Evolutionary conservation across 495 filamentous ascomycete genomes (phyloP).

Genomic region (Filosporella fistucella): DNA sequence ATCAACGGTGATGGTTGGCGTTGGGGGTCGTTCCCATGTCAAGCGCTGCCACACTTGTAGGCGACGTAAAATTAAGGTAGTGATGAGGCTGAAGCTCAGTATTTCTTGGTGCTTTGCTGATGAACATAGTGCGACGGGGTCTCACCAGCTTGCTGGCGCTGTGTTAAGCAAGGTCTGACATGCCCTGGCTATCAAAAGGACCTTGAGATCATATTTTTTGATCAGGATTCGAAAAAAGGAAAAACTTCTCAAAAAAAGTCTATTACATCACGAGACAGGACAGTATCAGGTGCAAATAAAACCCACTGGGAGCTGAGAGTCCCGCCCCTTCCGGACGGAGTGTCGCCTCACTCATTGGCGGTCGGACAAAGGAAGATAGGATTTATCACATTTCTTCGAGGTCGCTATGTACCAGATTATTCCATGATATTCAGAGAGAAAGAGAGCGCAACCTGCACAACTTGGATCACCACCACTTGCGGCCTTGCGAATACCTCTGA

Average conservation of each 20-base stretch:
- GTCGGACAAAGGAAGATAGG: background rate
- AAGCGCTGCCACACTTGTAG: background rate
- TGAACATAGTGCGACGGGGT: background rate
- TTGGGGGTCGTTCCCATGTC: background rate
- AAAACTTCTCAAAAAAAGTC: background rate
- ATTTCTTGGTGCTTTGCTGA: background rate
- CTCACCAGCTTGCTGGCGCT: background rate
- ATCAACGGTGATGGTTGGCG: too few relatives aligned
- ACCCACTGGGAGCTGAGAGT: too few relatives aligned
- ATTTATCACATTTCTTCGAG: slow-evolving; percentile 1
- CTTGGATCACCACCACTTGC: slow-evolving; percentile 3
- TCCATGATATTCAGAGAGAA: background rate
- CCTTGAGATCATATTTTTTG: background rate
- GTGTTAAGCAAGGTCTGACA: background rate
- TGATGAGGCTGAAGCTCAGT: background rate
- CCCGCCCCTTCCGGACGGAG: too few relatives aligned
- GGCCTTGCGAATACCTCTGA: background rate
- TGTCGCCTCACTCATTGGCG: background rate
- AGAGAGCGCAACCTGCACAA: background rate
- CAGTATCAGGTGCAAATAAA: too few relatives aligned
- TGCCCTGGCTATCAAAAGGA: background rate
- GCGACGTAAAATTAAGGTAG: background rate
- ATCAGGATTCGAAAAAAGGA: background rate
- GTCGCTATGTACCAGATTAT: background rate
- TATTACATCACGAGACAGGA: too few relatives aligned